Percentiles rank a stretch among this genome's conserved stretches.
Evolutionary conservation across 345 rosid genomes (phyloP).

Genomic region (Geranium brycei): DNA sequence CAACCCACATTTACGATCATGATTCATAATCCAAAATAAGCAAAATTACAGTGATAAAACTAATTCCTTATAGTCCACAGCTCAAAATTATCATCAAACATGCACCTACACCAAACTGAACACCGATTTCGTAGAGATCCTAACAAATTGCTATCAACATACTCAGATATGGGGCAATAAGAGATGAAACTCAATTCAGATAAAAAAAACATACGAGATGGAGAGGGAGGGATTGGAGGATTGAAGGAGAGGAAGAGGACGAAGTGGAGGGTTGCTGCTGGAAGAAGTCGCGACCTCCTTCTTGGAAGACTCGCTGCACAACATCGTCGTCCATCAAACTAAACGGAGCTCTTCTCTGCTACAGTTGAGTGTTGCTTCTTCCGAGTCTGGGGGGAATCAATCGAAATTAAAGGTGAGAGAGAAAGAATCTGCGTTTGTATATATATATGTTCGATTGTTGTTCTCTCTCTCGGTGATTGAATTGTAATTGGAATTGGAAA

Average conservation of each 20-base stretch:
- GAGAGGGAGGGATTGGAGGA: constrained; percentile 89
- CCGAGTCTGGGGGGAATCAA: background rate
- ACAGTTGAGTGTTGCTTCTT: background rate
- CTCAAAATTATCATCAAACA: background rate
- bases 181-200: background rate
- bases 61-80: background rate
- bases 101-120: background rate
- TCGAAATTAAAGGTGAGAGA: background rate
- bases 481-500: too few species aligned
- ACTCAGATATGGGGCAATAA: background rate
- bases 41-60: too few species aligned
- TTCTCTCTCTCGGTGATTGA: too few species aligned
- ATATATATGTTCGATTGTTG: background rate
- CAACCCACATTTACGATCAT: background rate
- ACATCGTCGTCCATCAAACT: constrained; percentile 98
- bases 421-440: background rate
- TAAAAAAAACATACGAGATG: constrained; percentile 49
- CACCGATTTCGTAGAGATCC: background rate
- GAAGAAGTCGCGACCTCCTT: constrained; percentile 83
- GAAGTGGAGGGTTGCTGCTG: constrained; percentile 68
- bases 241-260: constrained; percentile 67
- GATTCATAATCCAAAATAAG: background rate
- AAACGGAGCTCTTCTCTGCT: too few species aligned
- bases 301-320: constrained; percentile 85
- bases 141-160: too few species aligned